Base-by-base conservation (phyloP, 164 flowering plant species). In the Pachysandra terminalis region DNA sequence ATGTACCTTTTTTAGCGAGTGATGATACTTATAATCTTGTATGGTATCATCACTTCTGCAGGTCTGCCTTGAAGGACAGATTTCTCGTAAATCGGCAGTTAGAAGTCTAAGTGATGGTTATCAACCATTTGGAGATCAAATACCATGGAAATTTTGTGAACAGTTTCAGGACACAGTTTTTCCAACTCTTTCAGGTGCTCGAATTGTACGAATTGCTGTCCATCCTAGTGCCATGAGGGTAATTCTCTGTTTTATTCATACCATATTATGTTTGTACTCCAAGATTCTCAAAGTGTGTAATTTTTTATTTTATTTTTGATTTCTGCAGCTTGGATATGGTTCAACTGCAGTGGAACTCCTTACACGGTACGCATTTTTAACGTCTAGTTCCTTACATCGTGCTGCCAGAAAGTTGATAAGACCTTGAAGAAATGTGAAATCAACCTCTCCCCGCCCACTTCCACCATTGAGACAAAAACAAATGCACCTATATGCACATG, bases 191-290 rank as follows among this genome's bases (percentile, higher is more conserved):
- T 93, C 98, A 23, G 99, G 99, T 76, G 98, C 90, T 77, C 90
- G 99, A 25, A 90, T 96, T 74, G 98, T 96, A 24, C 92, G 99
- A 49, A 93, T 96, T 78, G 99, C 99, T 61, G 93, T 94, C 72
- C 99, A 96, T 77, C 99, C 99, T 60, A 85, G 80, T 80, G 96
- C 93, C 61, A 86, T 88, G 91, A 82, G 85, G 97, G 99, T 96
- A 81, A 22, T 66, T 61, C 19, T 60, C 48, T 37, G 27, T 63
- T 64, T n/a, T 25, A 21, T 49, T 37, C 40, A 26, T 59, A 8
- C 26, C 5, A 45, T 17, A 25, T 70, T 63, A 26, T 61, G 49
- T 54, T 63, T 56, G 24, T 68, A 71, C 32, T 7, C 26, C 12
- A 62, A 56, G 2, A 13, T 62, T 61, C 13, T 24, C 40, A 56